A percentile compares a stretch with the other conserved stretches of the same genome.
Evolutionary conservation across 2,329 filamentous ascomycete species (phyloP).

Genomic region (Chalara sp.): DNA sequence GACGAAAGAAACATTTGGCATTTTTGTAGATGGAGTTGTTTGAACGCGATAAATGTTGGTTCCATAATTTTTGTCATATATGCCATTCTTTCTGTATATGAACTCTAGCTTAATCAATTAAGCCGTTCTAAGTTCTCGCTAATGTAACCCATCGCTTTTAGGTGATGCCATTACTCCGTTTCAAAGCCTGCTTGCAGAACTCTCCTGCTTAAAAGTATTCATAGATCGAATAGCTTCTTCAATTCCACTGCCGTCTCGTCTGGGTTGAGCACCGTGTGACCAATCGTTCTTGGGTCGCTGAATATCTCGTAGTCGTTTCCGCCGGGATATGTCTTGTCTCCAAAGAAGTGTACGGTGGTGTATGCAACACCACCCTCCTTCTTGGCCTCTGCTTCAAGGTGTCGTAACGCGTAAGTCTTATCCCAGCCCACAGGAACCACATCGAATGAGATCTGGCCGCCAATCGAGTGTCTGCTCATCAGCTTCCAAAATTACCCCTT

Average conservation of each 20-base stretch:
- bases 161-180: too few relatives aligned
- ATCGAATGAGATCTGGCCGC: constrained; percentile 96
- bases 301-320: constrained; percentile 98
- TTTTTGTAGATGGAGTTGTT: constrained; percentile 16
- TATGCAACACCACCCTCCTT: constrained; percentile 66
- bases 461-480: constrained; percentile 73
- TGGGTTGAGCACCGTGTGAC: constrained; percentile 75
- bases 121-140: constrained; percentile 19
- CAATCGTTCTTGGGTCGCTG: constrained; percentile 70
- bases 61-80: neutral
- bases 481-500: too few relatives aligned
- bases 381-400: constrained; percentile 75
- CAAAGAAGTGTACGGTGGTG: constrained; percentile 93
- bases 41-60: constrained; percentile 7
- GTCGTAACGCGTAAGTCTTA: constrained; percentile 92
- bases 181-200: too few relatives aligned
- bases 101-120: neutral
- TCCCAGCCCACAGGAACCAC: constrained; percentile 97
- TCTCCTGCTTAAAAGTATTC: too few relatives aligned
- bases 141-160: too few relatives aligned
- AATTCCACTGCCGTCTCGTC: constrained; percentile 76
- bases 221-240: constrained; percentile 84
- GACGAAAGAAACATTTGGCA: constrained; percentile 1
- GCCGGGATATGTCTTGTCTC: constrained; percentile 86
- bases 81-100: neutral